phyloP scores from a whole-genome alignment of 139 green algal genomes.

The Micractinium conductrix region DNA sequence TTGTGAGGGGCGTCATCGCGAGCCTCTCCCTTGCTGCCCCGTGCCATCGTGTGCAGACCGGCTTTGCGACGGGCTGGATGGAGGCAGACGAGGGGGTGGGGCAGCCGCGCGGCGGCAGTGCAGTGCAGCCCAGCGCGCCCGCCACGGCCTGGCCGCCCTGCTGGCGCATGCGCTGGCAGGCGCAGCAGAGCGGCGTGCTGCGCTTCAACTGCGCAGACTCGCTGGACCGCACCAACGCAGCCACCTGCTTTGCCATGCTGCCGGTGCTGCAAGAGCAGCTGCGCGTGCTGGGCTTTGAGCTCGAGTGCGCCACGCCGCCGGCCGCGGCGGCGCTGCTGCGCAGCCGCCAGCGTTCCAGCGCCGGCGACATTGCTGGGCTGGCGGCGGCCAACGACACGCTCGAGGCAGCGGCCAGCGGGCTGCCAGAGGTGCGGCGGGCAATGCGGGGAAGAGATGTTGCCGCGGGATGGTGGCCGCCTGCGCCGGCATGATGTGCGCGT shows the following conservation, averaged over 20 bases:
- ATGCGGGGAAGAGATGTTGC: too few relatives aligned
- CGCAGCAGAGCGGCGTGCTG: slow-evolving; percentile 75
- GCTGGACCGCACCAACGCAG: slow-evolving; percentile 97
- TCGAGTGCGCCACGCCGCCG: slow-evolving; percentile 44
- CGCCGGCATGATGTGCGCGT: neutral
- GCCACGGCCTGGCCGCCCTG: slow-evolving; percentile 39
- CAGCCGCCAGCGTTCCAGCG: slow-evolving; percentile 24
- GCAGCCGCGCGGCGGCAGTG: neutral
- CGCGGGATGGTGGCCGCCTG: neutral
- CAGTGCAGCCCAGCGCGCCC: neutral
- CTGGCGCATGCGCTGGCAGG: slow-evolving; percentile 66
- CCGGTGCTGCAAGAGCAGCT: slow-evolving; percentile 66
- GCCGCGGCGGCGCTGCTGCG: slow-evolving; percentile 33
- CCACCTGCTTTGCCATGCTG: slow-evolving; percentile 87
- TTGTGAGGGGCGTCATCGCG: neutral
- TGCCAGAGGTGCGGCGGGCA: neutral
- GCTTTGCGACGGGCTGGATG: slow-evolving; percentile 29
- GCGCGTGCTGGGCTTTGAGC: slow-evolving; percentile 68
- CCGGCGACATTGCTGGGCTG: slow-evolving; percentile 12
- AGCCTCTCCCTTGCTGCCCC: neutral
- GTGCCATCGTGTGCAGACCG: neutral
- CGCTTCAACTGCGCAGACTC: slow-evolving; percentile 98
- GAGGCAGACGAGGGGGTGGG: neutral
- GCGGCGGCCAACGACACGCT: neutral
- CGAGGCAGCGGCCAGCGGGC: neutral